phyloP scores from a whole-genome alignment of 1,139 yeast genomes.

The Nadsonia commutata region DNA sequence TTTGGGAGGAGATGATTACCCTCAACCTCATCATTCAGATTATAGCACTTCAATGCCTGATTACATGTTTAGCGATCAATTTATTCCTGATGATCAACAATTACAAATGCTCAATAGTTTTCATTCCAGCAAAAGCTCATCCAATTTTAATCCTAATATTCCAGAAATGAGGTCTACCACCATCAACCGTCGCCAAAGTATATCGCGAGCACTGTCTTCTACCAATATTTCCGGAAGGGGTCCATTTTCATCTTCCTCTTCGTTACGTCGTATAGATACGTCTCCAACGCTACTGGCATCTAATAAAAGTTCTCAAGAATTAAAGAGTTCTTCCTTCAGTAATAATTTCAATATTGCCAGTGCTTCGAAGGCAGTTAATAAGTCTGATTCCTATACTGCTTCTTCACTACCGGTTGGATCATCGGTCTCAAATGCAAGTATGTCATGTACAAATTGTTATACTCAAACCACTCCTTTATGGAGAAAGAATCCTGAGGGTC shows the following conservation, averaged over 20 bases:
- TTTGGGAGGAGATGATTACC: neutral
- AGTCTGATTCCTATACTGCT: neutral
- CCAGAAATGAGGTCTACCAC: neutral
- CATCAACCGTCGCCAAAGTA: neutral
- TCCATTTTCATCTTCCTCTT: neutral
- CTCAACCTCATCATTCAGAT: neutral
- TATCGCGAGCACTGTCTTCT: neutral
- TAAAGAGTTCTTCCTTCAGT: neutral
- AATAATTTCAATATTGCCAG: neutral
- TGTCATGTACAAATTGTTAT: constrained; percentile 64
- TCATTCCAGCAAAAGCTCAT: neutral
- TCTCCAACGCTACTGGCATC: neutral
- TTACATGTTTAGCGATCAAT: neutral
- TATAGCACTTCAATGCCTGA: neutral
- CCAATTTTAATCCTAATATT: neutral
- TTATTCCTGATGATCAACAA: neutral
- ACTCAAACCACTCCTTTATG: constrained; percentile 86
- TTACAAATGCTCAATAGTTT: neutral
- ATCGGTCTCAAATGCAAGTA: constrained; percentile 9
- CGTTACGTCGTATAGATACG: neutral
- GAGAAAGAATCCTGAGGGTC: constrained; percentile 84
- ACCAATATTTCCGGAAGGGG: neutral
- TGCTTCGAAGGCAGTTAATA: neutral
- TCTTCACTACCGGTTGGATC: constrained; percentile 5
- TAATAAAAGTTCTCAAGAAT: neutral